Percentiles rank a stretch among this genome's conserved stretches.
Evolutionary conservation across 148 eudicot species (phyloP).

Genomic region (Suaeda aralocaspica): DNA sequence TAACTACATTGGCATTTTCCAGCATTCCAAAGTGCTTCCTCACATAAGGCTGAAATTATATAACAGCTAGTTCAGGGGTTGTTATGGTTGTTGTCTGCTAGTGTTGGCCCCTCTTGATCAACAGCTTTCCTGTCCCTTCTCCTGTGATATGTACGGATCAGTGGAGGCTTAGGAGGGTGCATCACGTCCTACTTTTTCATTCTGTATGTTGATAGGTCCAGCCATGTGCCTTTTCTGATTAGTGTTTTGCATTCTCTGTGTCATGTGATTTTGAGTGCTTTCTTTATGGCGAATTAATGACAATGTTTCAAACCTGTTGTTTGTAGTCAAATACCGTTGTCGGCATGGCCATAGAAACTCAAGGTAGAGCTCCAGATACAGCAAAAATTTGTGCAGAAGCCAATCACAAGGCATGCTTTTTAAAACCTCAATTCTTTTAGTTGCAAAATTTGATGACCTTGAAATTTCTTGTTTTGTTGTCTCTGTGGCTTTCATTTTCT

Average conservation of each 20-base stretch:
- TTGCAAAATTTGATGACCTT: conserved; percentile 37
- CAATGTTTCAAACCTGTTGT: conserved; percentile 1
- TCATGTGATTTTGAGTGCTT: not conserved
- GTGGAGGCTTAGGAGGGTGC: too few species aligned
- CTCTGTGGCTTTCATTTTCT: conserved; percentile 26
- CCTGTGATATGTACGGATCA: too few species aligned
- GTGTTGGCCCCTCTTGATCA: too few species aligned
- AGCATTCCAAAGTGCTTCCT: too few species aligned
- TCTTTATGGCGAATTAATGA: conserved; percentile 5
- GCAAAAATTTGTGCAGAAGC: conserved; percentile 40
- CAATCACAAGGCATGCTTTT: conserved; percentile 59
- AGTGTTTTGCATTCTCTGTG: not conserved
- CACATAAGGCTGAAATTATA: too few species aligned
- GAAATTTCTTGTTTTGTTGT: conserved; percentile 31
- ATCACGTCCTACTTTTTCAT: too few species aligned
- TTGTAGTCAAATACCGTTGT: conserved; percentile 48
- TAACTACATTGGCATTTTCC: too few species aligned
- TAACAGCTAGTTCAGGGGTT: too few species aligned
- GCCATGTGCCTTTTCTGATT: not conserved
- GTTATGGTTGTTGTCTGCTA: too few species aligned
- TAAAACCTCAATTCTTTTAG: conserved; percentile 16
- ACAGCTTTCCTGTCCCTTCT: too few species aligned
- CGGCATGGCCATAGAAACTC: conserved; percentile 52
- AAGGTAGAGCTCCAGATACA: conserved; percentile 38
- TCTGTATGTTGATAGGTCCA: not conserved